These are phyloP conservation scores for Fusarium succisae DNA, from an alignment of 2,329 filamentous ascomycete species.

Conservation along the genomic window DNA sequence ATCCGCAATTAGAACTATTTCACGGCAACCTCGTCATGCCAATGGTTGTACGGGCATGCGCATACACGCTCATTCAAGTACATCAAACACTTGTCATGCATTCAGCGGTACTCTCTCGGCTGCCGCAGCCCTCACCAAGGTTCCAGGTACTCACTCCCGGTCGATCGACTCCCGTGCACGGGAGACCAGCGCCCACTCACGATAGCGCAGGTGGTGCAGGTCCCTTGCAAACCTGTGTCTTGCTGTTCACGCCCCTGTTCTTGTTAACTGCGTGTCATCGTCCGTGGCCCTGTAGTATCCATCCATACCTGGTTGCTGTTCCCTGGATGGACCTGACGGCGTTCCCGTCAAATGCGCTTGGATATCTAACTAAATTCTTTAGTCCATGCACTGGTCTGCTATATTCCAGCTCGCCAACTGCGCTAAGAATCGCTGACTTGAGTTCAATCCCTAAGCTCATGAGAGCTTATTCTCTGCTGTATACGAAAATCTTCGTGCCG, in stretches of 20 bases:
- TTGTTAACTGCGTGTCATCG: constrained; percentile 40
- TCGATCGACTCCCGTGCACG: constrained; percentile 28
- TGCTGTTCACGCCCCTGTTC: constrained; percentile 15
- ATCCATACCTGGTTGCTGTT: constrained; percentile 17
- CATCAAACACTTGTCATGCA: constrained; percentile 18
- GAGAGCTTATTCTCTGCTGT: not conserved
- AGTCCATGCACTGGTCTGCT: constrained; percentile 19
- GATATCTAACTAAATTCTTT: constrained; percentile 10
- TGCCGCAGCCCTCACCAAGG: constrained; percentile 24
- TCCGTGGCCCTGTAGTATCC: constrained; percentile 20
- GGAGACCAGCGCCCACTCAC: constrained; percentile 18
- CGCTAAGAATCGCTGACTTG: constrained; percentile 6
- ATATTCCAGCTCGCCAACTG: constrained; percentile 7
- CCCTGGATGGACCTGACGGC: constrained; percentile 17
- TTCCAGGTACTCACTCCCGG: constrained; percentile 21
- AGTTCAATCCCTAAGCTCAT: not conserved
- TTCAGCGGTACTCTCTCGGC: constrained; percentile 31
- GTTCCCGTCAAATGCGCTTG: constrained; percentile 25
- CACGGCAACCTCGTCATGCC: constrained; percentile 6
- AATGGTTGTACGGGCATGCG: not conserved
- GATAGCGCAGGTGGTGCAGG: not conserved
- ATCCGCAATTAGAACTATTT: constrained; percentile 9
- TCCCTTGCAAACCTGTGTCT: constrained; percentile 16
- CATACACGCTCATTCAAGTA: not conserved
- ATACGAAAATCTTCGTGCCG: constrained; percentile 3